phyloP scores from a whole-genome alignment of 2,329 filamentous ascomycete species.

The Geosmithia flava region DNA sequence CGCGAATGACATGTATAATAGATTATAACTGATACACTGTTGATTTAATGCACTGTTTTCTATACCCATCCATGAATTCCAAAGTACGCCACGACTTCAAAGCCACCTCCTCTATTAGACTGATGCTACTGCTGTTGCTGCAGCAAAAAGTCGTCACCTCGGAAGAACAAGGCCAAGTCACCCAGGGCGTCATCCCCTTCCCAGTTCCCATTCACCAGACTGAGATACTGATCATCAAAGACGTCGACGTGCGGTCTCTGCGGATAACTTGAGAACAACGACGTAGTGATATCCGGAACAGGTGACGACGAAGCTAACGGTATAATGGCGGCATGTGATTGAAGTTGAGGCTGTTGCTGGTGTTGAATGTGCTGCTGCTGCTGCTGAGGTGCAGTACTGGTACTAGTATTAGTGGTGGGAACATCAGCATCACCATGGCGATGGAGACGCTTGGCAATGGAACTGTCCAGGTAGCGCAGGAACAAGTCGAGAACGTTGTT shows the following conservation, averaged over 20 bases:
- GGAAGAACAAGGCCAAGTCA: constrained; percentile 18
- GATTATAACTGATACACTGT: background rate
- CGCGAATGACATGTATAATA: background rate
- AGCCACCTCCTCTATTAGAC: background rate
- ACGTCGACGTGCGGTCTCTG: constrained; percentile 10
- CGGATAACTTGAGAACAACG: constrained; percentile 4
- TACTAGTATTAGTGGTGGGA: background rate
- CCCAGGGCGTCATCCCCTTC: constrained; percentile 21
- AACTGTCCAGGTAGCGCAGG: constrained; percentile 22
- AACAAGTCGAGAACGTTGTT: constrained; percentile 24
- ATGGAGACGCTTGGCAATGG: constrained; percentile 20
- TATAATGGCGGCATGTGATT: no score
- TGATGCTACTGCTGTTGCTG: no score
- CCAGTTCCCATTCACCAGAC: constrained; percentile 19
- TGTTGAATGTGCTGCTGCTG: background rate
- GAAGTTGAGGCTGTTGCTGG: background rate
- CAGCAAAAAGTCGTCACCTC: background rate
- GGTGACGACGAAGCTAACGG: background rate
- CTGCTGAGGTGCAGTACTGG: background rate
- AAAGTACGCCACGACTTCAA: no score
- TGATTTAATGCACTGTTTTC: no score
- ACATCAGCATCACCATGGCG: constrained; percentile 7
- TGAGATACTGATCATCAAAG: constrained; percentile 22
- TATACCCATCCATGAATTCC: no score
- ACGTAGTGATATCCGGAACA: background rate